Conservation (phyloP, 2,329 filamentous ascomycete species). For the Cryphonectria parasitica region DNA sequence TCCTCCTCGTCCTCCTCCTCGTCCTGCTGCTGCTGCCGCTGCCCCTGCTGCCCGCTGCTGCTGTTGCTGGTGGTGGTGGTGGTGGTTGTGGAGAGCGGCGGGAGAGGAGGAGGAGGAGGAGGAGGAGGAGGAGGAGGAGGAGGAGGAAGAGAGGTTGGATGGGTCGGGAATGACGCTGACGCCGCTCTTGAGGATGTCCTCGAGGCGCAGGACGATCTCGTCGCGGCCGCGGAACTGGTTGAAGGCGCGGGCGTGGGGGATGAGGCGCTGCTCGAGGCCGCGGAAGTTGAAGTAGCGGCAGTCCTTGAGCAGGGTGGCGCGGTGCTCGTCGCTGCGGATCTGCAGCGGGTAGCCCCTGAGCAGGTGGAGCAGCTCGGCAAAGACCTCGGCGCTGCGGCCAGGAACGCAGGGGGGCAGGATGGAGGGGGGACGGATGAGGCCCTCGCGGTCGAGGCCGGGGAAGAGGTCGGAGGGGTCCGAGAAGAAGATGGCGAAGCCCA, state of each 20-base stretch:
- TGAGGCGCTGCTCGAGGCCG: conserved; percentile 84
- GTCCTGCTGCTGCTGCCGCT: conserved; percentile 23
- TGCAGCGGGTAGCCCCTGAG: conserved; percentile 82
- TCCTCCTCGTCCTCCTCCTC: not conserved
- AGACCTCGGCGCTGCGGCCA: conserved; percentile 80
- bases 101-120: conserved; percentile 34
- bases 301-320: conserved; percentile 77
- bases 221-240: conserved; percentile 70
- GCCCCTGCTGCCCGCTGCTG: conserved; percentile 44
- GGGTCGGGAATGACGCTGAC: conserved; percentile 65
- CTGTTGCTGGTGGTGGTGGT: no score
- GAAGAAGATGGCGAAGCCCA: conserved; percentile 90
- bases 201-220: conserved; percentile 79
- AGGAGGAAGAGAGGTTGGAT: conserved; percentile 27
- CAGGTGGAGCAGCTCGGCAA: conserved; percentile 79
- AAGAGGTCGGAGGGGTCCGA: conserved; percentile 76
- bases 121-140: conserved; percentile 34
- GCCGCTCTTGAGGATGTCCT: conserved; percentile 88
- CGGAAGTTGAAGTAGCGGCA: conserved; percentile 93
- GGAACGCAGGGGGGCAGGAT: conserved; percentile 83
- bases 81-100: conserved; percentile 56
- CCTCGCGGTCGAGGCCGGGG: conserved; percentile 78
- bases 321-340: conserved; percentile 76
- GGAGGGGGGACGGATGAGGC: conserved; percentile 82
- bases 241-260: conserved; percentile 75